These are phyloP conservation scores for Cicer cuneatum DNA, from an alignment of 306 rosid genomes.

Conservation along the genomic window DNA sequence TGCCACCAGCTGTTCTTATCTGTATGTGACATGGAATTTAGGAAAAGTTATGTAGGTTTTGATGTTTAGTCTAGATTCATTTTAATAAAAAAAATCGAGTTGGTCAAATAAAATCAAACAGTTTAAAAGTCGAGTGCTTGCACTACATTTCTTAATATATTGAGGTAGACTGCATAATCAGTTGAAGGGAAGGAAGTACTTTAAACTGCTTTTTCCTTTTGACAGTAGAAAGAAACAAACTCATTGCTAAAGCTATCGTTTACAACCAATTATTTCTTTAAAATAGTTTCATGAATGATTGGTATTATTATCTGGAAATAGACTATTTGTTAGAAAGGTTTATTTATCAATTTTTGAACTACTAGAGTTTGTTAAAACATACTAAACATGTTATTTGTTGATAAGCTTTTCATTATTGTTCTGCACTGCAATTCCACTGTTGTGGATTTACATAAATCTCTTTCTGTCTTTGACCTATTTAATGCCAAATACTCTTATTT, in stretches of 20 bases:
- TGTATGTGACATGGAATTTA: slow-evolving; percentile 6
- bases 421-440: slow-evolving; percentile 6
- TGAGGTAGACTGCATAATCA: slow-evolving; percentile 19
- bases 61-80: slow-evolving; percentile 20
- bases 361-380: slow-evolving; percentile 25
- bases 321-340: background rate
- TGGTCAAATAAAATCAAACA: background rate
- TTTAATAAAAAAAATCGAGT: background rate
- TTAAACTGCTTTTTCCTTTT: slow-evolving; percentile 13
- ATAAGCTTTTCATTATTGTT: slow-evolving; percentile 29
- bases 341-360: background rate
- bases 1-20: slow-evolving; percentile 8
- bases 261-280: slow-evolving; percentile 1
- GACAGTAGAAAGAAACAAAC: background rate
- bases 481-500: slow-evolving; percentile 24
- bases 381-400: slow-evolving; percentile 18
- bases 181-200: slow-evolving; percentile 28
- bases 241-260: background rate
- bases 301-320: background rate
- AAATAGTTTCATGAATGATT: slow-evolving; percentile 1
- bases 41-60: background rate
- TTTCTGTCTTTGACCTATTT: slow-evolving; percentile 7
- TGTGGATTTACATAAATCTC: background rate
- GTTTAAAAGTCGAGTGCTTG: background rate
- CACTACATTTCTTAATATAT: slow-evolving; percentile 26